A percentile compares a stretch with the other conserved stretches of the same genome.
Conservation (phyloP, 2,329 filamentous ascomycete genomes). For the Diaporthe australafricana region DNA sequence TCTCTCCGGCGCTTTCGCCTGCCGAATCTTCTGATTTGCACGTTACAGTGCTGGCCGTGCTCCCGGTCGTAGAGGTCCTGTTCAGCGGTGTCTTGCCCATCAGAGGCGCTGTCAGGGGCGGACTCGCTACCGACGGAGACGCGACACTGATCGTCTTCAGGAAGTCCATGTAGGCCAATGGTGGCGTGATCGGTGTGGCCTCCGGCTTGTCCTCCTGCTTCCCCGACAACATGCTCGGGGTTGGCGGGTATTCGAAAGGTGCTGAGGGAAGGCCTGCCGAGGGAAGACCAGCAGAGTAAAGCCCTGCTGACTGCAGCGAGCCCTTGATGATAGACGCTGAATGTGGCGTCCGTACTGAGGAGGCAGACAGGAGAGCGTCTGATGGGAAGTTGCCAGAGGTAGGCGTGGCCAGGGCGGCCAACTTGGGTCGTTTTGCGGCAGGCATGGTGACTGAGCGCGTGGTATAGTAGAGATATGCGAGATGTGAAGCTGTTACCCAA, state of each 20-base stretch:
- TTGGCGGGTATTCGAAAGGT: slow-evolving; percentile 36
- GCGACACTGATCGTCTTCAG: slow-evolving; percentile 84
- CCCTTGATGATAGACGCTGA: slow-evolving; percentile 56
- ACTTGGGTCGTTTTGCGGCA: slow-evolving; percentile 65
- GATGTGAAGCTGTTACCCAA: slow-evolving; percentile 27
- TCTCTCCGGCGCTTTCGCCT: slow-evolving; percentile 41
- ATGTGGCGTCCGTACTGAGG: slow-evolving; percentile 77
- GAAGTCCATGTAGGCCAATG: slow-evolving; percentile 91
- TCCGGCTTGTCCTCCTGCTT: slow-evolving; percentile 74
- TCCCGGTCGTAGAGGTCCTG: slow-evolving; percentile 41
- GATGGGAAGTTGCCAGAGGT: slow-evolving; percentile 68
- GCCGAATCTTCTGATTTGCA: slow-evolving; percentile 52
- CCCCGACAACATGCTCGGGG: slow-evolving; percentile 37
- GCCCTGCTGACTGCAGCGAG: slow-evolving; percentile 50
- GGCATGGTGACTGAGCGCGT: slow-evolving; percentile 56
- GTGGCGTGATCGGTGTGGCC: slow-evolving; percentile 91
- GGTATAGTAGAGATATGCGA: slow-evolving; percentile 34
- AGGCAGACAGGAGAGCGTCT: slow-evolving; percentile 48
- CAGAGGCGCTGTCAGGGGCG: slow-evolving; percentile 50
- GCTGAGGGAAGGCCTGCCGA: slow-evolving; percentile 46
- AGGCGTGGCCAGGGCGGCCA: slow-evolving; percentile 71
- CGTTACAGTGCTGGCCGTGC: slow-evolving; percentile 55
- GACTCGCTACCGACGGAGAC: slow-evolving; percentile 69
- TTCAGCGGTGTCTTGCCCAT: slow-evolving; percentile 45
- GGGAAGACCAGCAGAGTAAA: slow-evolving; percentile 54